Evolutionary conservation across 1,139 yeast species (phyloP).

Genomic region (Suhomyces guaymorum): DNA sequence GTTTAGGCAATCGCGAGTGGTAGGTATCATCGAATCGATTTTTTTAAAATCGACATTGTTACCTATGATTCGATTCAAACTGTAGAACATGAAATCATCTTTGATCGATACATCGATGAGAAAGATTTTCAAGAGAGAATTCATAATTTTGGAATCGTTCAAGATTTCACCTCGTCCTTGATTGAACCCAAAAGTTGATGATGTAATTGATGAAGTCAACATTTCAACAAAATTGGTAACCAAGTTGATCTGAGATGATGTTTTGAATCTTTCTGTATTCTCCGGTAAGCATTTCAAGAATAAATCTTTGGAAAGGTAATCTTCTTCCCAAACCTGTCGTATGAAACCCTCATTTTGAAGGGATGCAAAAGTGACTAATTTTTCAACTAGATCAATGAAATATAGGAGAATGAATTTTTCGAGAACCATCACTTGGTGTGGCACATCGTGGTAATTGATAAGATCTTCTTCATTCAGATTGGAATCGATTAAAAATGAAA

Average conservation of each 20-base stretch:
- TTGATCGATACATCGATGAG: slow-evolving; percentile 43
- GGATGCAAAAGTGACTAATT: slow-evolving; percentile 29
- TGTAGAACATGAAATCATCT: slow-evolving; percentile 47
- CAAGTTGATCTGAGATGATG: slow-evolving; percentile 41
- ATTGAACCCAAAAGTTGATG: slow-evolving; percentile 26
- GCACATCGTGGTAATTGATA: slow-evolving; percentile 34
- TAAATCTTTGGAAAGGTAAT: slow-evolving; percentile 24
- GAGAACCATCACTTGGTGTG: slow-evolving; percentile 45
- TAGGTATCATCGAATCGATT: slow-evolving; percentile 36
- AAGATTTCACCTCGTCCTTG: slow-evolving; percentile 17
- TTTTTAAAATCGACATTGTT: slow-evolving; percentile 44
- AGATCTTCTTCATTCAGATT: slow-evolving; percentile 37
- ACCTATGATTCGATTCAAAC: slow-evolving; percentile 56
- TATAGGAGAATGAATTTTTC: slow-evolving; percentile 52
- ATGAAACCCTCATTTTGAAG: slow-evolving; percentile 24
- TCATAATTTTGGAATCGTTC: slow-evolving; percentile 26
- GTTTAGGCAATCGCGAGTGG: slow-evolving; percentile 24
- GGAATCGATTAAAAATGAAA: slow-evolving; percentile 30
- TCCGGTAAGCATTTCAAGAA: slow-evolving; percentile 37
- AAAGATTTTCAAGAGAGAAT: slow-evolving; percentile 41
- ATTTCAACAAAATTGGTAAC: slow-evolving; percentile 43
- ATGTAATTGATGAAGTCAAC: slow-evolving; percentile 39
- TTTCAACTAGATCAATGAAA: slow-evolving; percentile 58
- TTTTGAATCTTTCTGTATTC: slow-evolving; percentile 41
- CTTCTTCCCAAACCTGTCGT: slow-evolving; percentile 27